phyloP scores from a whole-genome alignment of 2,329 filamentous ascomycete genomes.

The Parastagonospora nodorum region DNA sequence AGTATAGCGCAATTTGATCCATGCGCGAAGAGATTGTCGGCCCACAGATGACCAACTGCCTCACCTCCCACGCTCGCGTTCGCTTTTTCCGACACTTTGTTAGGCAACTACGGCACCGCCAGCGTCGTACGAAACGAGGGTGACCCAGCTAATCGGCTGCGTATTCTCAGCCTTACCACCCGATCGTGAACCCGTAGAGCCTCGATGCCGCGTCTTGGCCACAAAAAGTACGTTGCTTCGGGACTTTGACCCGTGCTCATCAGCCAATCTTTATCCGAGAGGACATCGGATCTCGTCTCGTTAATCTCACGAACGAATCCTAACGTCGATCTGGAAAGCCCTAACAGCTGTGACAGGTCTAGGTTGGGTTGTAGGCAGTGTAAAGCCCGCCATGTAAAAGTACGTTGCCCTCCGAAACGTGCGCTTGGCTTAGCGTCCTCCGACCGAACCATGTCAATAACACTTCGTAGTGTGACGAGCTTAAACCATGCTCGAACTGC shows the following conservation, averaged over 20 bases:
- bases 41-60: slow-evolving; percentile 10
- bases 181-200: slow-evolving; percentile 9
- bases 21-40: slow-evolving; percentile 15
- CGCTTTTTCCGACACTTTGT: slow-evolving; percentile 11
- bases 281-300: slow-evolving; percentile 2
- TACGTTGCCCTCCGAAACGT: slow-evolving; percentile 14
- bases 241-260: slow-evolving; percentile 9
- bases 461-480: slow-evolving; percentile 43
- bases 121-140: slow-evolving; percentile 9
- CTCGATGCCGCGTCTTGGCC: slow-evolving; percentile 43
- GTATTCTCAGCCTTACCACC: slow-evolving; percentile 11
- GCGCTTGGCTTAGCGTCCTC: not conserved
- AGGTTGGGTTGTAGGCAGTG: slow-evolving; percentile 42
- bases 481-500: slow-evolving; percentile 46
- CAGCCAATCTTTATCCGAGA: slow-evolving; percentile 4
- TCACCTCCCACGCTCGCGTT: slow-evolving; percentile 24
- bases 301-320: not conserved
- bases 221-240: slow-evolving; percentile 39
- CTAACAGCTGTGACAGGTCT: slow-evolving; percentile 15
- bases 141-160: slow-evolving; percentile 9
- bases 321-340: not conserved
- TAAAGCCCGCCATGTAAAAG: slow-evolving; percentile 47
- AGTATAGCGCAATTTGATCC: slow-evolving; percentile 24
- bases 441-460: slow-evolving; percentile 11
- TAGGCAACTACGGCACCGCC: slow-evolving; percentile 10